Evolutionary conservation across 2,329 filamentous ascomycete genomes (phyloP), one percentile per base, ranked within the genome.

Genomic region (Sphaerulina musiva): DNA sequence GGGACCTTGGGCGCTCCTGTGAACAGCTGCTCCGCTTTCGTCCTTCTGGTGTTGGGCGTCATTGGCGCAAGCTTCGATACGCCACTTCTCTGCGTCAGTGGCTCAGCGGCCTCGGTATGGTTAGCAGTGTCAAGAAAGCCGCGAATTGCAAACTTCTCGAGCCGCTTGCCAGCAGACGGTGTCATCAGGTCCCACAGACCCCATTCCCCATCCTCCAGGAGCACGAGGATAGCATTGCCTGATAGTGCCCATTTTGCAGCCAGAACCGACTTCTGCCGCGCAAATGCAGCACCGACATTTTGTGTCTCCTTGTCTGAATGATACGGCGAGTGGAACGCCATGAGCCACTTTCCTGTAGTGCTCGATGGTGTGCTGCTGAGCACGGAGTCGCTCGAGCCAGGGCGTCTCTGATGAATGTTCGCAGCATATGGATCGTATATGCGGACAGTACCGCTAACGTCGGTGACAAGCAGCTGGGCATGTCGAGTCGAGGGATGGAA

Each of bases 371-470:
- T 36, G 17, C 55, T 54, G 40, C 39, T 46, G 38, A 49, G 48
- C 10, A 41, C 48, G 14, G 63, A 65, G 38, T 59, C 61, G 26
- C 62, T 60, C 9, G 68, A 67, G 7, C 56, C 56, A 20, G 65
- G 64, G 47, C 66, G 52, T 29, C 49, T 44, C 14, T 48, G 51
- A 26, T 49, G 41, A 23, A 53, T 48, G 10, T 49, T 53, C 5
- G 32, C 11, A 12, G 76, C 70, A 32, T 81, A 75, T 26, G 77
- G 78, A 50, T 82, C 78, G 62, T 80, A 82, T 11, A 84, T 71
- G 50, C 81, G 80, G 29, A 81, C 78, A 41, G 72, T 74, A 5
- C 81, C 80, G n/a, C 71, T 73, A 1, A 73, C 66, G 53, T 83
- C 80, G 1, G 76, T 73, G 6, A 84, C 70, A 7, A 85, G 71